phyloP scores from a whole-genome alignment of 2,329 filamentous ascomycete species.

The Venturia asperata region DNA sequence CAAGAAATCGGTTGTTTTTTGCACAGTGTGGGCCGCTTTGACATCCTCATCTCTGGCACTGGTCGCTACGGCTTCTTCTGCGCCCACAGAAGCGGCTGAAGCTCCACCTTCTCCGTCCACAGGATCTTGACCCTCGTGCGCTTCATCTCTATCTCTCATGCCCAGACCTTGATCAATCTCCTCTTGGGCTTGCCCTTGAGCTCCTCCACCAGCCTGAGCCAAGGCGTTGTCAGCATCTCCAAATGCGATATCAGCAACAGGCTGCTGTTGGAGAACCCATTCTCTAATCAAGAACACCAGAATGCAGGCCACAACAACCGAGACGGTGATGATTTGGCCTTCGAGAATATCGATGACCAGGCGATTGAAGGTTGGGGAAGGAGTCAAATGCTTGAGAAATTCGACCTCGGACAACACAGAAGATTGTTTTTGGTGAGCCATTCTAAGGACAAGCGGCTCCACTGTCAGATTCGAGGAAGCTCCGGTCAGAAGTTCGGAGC shows the following conservation, averaged over 20 bases:
- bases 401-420: slow-evolving; percentile 51
- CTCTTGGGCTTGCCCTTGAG: slow-evolving; percentile 11
- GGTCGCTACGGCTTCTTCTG: neutral
- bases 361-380: slow-evolving; percentile 65
- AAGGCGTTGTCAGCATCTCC: slow-evolving; percentile 29
- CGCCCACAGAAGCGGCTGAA: neutral
- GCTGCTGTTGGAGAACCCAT: slow-evolving; percentile 97
- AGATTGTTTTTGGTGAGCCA: slow-evolving; percentile 24
- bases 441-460: slow-evolving; percentile 26
- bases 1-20: neutral
- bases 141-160: neutral
- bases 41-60: neutral
- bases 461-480: slow-evolving; percentile 27
- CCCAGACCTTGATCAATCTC: neutral
- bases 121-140: neutral
- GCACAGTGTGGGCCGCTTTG: neutral
- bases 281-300: slow-evolving; percentile 94
- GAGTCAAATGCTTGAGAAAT: slow-evolving; percentile 52
- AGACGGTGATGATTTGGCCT: slow-evolving; percentile 84
- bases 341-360: slow-evolving; percentile 77
- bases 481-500: slow-evolving; percentile 7
- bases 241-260: slow-evolving; percentile 70
- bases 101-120: neutral
- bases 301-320: slow-evolving; percentile 91
- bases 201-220: slow-evolving; percentile 22